Evolutionary conservation across 2,329 filamentous ascomycete species (phyloP), one percentile per base, ranked within the genome.

Genomic region (Colletotrichum melonis): DNA sequence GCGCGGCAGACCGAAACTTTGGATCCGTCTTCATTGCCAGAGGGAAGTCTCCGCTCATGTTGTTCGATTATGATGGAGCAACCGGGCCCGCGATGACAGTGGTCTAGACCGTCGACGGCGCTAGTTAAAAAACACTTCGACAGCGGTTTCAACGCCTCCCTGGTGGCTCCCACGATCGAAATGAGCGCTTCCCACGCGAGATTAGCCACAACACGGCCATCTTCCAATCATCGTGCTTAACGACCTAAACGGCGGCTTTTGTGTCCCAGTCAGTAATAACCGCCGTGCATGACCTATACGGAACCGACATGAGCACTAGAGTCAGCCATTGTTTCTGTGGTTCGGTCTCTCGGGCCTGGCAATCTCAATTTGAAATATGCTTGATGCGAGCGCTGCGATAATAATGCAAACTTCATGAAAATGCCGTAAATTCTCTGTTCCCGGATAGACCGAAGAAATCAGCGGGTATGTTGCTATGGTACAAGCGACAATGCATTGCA

Each of bases 161-260:
- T 32, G 46, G 63, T 60, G 62, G 71, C 62, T 72, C 58, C 69
- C 42, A 63, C 52, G 68, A 28, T 72, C 26, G 59, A 73, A 74
- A 73, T 69, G 63, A 69, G 52, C 38, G 30, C 46, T 73, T 28
- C 57, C 69, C 55, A 73, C 65, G 74, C 69, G 74, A 75, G 46
- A 75, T 75, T 75, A 67, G 46, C 52, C 69, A 69, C 54, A 65
- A 57, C 54, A 65, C 11, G 52, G 28, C 26, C 12, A 9, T 59
- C 62, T 59, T 57, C 71, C 63, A 68, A 69, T 57, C 69, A 69
- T 55, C 64, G 60, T 32, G 67, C 60, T n/a, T 64, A 30, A 64
- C 30, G 58, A 42, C 26, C 14, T 28, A 11, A 38, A 54, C 19
- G n/a, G 22, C 28, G 56, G 46, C 28, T 58, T 42, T 24, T 35